A percentile compares a stretch with the other conserved stretches of the same genome.
Conservation (phyloP, 1,139 yeast species). For the Lodderomyces theae region DNA sequence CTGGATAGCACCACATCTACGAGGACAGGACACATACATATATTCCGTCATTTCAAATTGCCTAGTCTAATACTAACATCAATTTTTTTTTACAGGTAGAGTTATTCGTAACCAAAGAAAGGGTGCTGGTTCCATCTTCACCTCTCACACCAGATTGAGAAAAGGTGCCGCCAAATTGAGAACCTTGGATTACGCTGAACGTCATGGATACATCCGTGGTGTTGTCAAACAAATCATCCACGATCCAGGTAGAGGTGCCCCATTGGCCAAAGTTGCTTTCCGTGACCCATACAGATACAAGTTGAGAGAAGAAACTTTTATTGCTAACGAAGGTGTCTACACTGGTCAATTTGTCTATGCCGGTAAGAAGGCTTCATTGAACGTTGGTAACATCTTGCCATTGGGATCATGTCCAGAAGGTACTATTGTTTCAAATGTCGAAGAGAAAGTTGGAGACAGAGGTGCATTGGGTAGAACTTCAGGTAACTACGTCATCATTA, state of each 20-base stretch:
- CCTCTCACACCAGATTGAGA: conserved; percentile 99
- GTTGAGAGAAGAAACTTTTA: conserved; percentile 97
- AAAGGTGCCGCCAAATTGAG: conserved; percentile 99
- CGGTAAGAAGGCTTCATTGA: conserved; percentile 97
- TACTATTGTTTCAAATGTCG: conserved; percentile 97
- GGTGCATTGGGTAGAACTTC: conserved; percentile 99
- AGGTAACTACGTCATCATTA: conserved; percentile 98
- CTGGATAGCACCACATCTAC: too few relatives aligned
- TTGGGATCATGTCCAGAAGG: conserved; percentile 98
- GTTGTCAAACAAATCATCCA: conserved; percentile 97
- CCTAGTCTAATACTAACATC: conserved; percentile 20
- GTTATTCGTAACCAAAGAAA: conserved; percentile 99
- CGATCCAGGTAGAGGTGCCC: conserved; percentile 99
- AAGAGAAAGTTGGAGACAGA: conserved; percentile 99
- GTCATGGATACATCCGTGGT: conserved; percentile 99
- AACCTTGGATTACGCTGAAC: conserved; percentile 98
- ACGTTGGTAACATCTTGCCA: conserved; percentile 97
- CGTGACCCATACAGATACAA: conserved; percentile 99
- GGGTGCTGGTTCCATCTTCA: conserved; percentile 99
- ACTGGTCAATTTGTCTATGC: conserved; percentile 99
- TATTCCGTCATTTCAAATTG: too few relatives aligned
- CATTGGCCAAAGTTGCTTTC: conserved; percentile 98
- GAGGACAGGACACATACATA: too few relatives aligned
- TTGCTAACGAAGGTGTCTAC: conserved; percentile 99
- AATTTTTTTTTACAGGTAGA: conserved; percentile 82